Base-by-base conservation (phyloP, 345 rosid species). In the Gossypium australe region DNA sequence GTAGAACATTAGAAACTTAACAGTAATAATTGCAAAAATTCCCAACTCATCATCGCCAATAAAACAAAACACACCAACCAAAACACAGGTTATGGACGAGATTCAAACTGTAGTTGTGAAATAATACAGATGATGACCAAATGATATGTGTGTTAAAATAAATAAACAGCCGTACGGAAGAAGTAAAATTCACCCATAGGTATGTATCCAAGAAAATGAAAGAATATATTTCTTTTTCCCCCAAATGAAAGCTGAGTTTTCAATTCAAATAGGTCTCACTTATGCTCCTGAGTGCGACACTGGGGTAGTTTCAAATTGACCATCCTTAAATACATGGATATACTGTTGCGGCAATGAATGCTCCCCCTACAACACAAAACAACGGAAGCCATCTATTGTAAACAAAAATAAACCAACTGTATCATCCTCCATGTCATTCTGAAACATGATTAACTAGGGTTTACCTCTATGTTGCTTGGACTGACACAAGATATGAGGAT, bases 221-320 rank as follows among this genome's bases (percentile, higher is more conserved):
- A 76, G 24, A 65, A 75, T 71, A n/a, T 74, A 73, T 16, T 49
- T 20, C 0, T 20, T 5, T 34, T 34, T 34, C 41, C 41, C 41
- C n/a, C n/a, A 38, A 59, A n/a, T 27, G 48, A 68, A 20, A 70
- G 74, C 78, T 70, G 75, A 64, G 20, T 82, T 38, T 22, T 53
- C n/a, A 48, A 77, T 41, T 20, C 43, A 43, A 61, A 69, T 22
- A 14, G 22, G 24, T 12, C n/a, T 57, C 57, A 11, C 52, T 88
- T 85, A 95, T 66, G 92, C 99, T 62, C 98, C 99, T 59, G 99
- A 95, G 82, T 95, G 99, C 9, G 99, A 89, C 71, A 95, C 93
- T 6, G 99, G 96, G 61, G 88, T 87, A 27, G 98, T 95, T 81
- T 86, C 89, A 11, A 95, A 87, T 76, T 81, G 90, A 48, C 94